Evolutionary conservation across 73 alveolate genomes (phyloP).

Genomic region (Paramecium octaurelia): DNA sequence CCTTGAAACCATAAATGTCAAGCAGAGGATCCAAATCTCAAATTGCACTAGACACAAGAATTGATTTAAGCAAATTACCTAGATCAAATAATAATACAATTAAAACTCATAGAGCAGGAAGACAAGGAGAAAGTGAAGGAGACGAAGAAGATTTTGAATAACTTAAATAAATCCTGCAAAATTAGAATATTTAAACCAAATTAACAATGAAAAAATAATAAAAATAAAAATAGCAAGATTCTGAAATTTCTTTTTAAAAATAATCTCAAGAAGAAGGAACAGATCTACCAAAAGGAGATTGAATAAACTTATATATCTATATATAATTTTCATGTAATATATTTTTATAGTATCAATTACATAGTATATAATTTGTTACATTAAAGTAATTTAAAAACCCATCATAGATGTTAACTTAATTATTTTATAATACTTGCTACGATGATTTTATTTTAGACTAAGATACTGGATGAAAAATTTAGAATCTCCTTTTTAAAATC

Average conservation of each 20-base stretch:
- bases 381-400: too few relatives aligned
- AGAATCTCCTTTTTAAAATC: too few relatives aligned
- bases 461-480: too few relatives aligned
- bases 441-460: too few relatives aligned
- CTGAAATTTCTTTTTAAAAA: constrained; percentile 25
- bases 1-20: not conserved
- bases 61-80: not conserved
- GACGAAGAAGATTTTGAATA: constrained; percentile 45
- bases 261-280: constrained; percentile 35
- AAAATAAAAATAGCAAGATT: not conserved
- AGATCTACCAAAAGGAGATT: constrained; percentile 14
- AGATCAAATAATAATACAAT: not conserved
- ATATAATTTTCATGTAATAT: not conserved
- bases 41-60: not conserved
- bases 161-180: not conserved
- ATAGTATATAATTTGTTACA: too few relatives aligned
- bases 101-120: constrained; percentile 51
- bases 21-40: not conserved
- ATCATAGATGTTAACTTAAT: too few relatives aligned
- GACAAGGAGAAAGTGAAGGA: constrained; percentile 36
- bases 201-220: not conserved
- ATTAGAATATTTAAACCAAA: not conserved
- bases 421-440: too few relatives aligned
- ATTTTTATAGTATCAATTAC: too few relatives aligned
- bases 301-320: not conserved